Percentiles rank a stretch among this genome's conserved stretches.
phyloP scores from a whole-genome alignment of 257 asterid genomes.

The Leptodermis oblonga region DNA sequence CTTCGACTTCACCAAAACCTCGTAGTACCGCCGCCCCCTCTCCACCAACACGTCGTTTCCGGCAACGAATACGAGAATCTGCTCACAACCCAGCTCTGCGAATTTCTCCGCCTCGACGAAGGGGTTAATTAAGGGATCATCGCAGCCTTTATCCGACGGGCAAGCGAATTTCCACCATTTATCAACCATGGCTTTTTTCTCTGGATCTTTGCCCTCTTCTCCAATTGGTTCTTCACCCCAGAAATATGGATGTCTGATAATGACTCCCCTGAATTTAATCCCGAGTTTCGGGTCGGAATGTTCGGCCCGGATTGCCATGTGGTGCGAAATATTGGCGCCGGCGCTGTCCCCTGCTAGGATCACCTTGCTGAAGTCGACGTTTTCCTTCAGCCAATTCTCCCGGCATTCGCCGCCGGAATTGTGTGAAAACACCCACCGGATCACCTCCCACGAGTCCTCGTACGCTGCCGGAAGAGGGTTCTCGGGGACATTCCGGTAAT shows the following conservation, averaged over 20 bases:
- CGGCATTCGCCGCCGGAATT: not conserved
- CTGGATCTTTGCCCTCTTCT: slow-evolving; percentile 38
- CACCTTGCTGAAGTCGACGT: slow-evolving; percentile 42
- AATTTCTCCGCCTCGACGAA: slow-evolving; percentile 28
- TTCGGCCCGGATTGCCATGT: slow-evolving; percentile 37
- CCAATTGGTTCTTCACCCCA: slow-evolving; percentile 72
- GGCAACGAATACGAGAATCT: slow-evolving; percentile 53
- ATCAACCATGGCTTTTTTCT: slow-evolving; percentile 56
- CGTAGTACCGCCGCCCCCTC: slow-evolving; percentile 53
- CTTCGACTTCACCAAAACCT: slow-evolving; percentile 27
- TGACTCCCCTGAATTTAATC: slow-evolving; percentile 31
- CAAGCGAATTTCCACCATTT: slow-evolving; percentile 72
- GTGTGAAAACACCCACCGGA: slow-evolving; percentile 43
- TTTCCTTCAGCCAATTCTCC: slow-evolving; percentile 42
- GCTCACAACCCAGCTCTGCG: slow-evolving; percentile 29
- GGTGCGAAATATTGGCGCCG: slow-evolving; percentile 74
- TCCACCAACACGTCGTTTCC: slow-evolving; percentile 63
- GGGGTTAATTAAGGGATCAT: slow-evolving; percentile 70
- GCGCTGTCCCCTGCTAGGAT: slow-evolving; percentile 79
- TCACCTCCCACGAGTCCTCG: slow-evolving; percentile 61
- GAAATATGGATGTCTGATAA: slow-evolving; percentile 65
- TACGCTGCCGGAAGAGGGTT: slow-evolving; percentile 63
- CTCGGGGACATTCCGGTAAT: slow-evolving; percentile 65
- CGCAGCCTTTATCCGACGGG: slow-evolving; percentile 48
- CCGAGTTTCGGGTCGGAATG: not conserved